Evolutionary conservation across 805 yeast genomes (phyloP).

Genomic region (Yarrowia yakushimensis): DNA sequence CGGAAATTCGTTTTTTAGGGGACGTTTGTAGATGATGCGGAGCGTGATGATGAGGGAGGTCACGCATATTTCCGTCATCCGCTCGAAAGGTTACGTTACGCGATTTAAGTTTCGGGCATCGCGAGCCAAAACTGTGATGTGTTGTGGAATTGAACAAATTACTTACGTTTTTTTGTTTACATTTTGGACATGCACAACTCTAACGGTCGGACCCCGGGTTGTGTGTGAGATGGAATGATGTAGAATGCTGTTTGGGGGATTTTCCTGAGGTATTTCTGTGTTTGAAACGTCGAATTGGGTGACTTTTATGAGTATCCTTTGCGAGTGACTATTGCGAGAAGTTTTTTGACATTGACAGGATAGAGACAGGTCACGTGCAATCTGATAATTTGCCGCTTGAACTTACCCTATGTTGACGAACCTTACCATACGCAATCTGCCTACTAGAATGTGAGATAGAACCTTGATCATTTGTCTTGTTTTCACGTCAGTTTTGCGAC

Average conservation of each 20-base stretch:
- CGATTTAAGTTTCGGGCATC: not conserved
- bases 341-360: too few relatives aligned
- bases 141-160: too few relatives aligned
- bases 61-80: not conserved
- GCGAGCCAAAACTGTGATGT: too few relatives aligned
- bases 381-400: not conserved
- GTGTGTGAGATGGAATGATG: not conserved
- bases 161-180: too few relatives aligned
- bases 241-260: too few relatives aligned
- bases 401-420: constrained; percentile 2
- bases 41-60: not conserved
- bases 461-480: constrained; percentile 1
- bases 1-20: not conserved
- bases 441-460: not conserved
- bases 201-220: constrained; percentile 1
- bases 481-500: not conserved
- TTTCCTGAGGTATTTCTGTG: too few relatives aligned
- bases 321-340: too few relatives aligned
- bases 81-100: not conserved
- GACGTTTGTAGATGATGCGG: not conserved
- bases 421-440: constrained; percentile 14
- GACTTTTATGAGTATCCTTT: too few relatives aligned
- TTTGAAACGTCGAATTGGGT: too few relatives aligned
- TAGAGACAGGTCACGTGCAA: not conserved
- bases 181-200: too few relatives aligned